Percentiles rank a stretch among this genome's conserved stretches.
Evolutionary conservation across 2,329 filamentous ascomycete species (phyloP).

Genomic region (Acrocalymma vagum): DNA sequence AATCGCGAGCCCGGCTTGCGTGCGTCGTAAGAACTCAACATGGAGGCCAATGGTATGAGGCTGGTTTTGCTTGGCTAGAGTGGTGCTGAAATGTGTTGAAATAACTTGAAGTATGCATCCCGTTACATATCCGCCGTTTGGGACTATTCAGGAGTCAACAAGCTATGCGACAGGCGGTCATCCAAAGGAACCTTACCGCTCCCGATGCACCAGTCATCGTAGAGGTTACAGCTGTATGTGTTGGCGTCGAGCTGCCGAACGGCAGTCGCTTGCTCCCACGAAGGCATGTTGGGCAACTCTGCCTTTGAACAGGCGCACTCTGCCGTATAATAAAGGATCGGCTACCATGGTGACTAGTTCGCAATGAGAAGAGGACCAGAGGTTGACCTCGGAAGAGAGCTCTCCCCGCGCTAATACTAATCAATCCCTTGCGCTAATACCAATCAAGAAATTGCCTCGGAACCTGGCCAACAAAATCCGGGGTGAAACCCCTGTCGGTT

Average conservation of each 20-base stretch:
- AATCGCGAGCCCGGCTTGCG: slow-evolving; percentile 63
- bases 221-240: slow-evolving; percentile 65
- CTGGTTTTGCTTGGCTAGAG: slow-evolving; percentile 65
- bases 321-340: too few species aligned
- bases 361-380: slow-evolving; percentile 1
- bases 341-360: slow-evolving; percentile 6
- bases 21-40: slow-evolving; percentile 71
- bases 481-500: slow-evolving; percentile 19
- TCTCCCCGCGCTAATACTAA: slow-evolving; percentile 17
- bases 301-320: too few species aligned
- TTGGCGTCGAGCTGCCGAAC: slow-evolving; percentile 61
- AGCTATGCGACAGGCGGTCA: too few species aligned
- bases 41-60: slow-evolving; percentile 72
- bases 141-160: too few species aligned
- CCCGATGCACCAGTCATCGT: slow-evolving; percentile 71
- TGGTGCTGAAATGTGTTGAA: slow-evolving; percentile 65
- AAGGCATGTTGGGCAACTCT: slow-evolving; percentile 38
- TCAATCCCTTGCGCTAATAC: slow-evolving; percentile 21
- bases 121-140: slow-evolving; percentile 76
- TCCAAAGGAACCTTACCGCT: slow-evolving; percentile 64
- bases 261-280: slow-evolving; percentile 59
- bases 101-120: slow-evolving; percentile 69
- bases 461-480: slow-evolving; percentile 15
- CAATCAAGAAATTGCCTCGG: slow-evolving; percentile 31
- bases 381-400: slow-evolving; percentile 26